Conservation (phyloP, 148 eudicot genomes). For the Mesembryanthemum crystallinum region DNA sequence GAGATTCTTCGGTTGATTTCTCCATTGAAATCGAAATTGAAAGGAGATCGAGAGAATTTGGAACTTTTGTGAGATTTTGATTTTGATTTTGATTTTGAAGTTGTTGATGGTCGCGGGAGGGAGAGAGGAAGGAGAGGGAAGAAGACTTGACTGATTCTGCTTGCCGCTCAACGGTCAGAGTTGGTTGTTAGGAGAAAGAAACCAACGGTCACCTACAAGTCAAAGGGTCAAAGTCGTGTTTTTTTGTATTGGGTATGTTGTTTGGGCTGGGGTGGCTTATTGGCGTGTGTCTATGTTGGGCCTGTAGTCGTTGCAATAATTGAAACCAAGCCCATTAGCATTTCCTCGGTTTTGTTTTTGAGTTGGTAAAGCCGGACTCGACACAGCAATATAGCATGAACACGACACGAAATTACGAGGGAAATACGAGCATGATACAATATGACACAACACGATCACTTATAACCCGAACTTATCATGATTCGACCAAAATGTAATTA, state of each 20-base stretch:
- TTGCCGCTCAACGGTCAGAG: constrained; percentile 14
- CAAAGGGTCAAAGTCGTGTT: not conserved
- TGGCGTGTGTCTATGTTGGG: not conserved
- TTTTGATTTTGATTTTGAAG: not conserved
- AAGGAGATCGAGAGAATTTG: constrained; percentile 4
- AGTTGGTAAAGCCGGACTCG: too few relatives aligned
- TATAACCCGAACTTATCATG: too few relatives aligned
- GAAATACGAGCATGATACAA: too few relatives aligned
- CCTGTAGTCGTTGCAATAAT: not conserved
- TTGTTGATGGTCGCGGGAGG: not conserved
- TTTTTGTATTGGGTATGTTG: not conserved
- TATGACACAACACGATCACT: too few relatives aligned
- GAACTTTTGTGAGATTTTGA: not conserved
- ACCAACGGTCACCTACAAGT: constrained; percentile 8
- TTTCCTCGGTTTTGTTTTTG: not conserved
- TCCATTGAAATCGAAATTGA: constrained; percentile 34
- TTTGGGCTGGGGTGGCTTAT: too few relatives aligned
- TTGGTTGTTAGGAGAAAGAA: not conserved
- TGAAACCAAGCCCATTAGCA: not conserved
- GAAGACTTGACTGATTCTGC: not conserved
- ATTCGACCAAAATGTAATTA: too few relatives aligned
- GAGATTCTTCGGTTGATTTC: constrained; percentile 44
- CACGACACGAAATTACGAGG: too few relatives aligned
- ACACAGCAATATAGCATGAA: too few relatives aligned
- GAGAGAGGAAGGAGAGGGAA: not conserved